Evolutionary conservation across 75 land plant genomes (phyloP), one percentile per base, ranked within the genome.

Genomic region (Selaginella tamariscina): DNA sequence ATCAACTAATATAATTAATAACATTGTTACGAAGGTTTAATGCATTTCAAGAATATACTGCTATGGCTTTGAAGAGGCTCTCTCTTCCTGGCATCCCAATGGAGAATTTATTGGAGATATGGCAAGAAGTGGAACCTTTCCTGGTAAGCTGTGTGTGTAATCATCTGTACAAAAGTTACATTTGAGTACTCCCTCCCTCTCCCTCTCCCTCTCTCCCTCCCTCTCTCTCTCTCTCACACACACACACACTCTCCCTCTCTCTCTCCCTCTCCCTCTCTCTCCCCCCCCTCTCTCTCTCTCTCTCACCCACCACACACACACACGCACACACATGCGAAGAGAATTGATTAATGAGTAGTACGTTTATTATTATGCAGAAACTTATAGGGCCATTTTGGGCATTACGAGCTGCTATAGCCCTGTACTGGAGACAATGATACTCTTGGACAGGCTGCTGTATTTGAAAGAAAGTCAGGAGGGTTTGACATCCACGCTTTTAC

Each of bases 321-420:
- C n/a, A n/a, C n/a, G n/a, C n/a, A n/a, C n/a, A n/a, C n/a, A n/a
- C n/a, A n/a, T n/a, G n/a, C n/a, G n/a, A n/a, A n/a, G n/a, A n/a
- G n/a, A n/a, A n/a, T n/a, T n/a, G n/a, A n/a, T n/a, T n/a, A n/a
- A n/a, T n/a, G n/a, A n/a, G n/a, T n/a, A n/a, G n/a, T n/a, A n/a
- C n/a, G n/a, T n/a, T 66, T 68, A n/a, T 0, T 9, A 27, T 24
- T 20, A 8, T 77, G 80, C 79, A 92, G 96, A 83, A 77, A 32
- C 71, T 86, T 26, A 63, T 93, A 31, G 90, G 95, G 21, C 85
- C 88, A 44, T 93, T 82, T 32, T 89, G 91, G 88, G 81, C 98
- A 68, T 77, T 89, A 56, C 78, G 95, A 20, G 83, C 95, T 44
- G 84, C 80, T 65, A 64, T 87, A 60, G 98, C 86, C 96, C 94